A percentile compares a stretch with the other conserved stretches of the same genome.
Conservation (phyloP, 2,329 filamentous ascomycete genomes). For the Arthrobotrys sphaeroides region DNA sequence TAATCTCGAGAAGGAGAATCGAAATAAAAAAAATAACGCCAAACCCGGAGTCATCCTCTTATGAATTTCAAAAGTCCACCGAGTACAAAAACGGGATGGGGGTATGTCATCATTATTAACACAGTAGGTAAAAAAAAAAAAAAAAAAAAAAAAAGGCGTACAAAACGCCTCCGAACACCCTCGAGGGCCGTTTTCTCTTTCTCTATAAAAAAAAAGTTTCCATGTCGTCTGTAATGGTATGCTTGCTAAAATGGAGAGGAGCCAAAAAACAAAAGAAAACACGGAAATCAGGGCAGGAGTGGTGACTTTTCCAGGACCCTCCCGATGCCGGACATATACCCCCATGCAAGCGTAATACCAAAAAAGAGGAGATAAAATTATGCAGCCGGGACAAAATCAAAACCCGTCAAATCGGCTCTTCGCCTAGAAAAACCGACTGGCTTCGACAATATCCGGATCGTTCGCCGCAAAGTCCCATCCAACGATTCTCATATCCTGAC, state of each 20-base stretch:
- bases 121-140: neutral
- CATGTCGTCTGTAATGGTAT: neutral
- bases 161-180: slow-evolving; percentile 13
- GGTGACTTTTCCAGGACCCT: neutral
- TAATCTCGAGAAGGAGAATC: neutral
- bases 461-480: slow-evolving; percentile 97
- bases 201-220: slow-evolving; percentile 18
- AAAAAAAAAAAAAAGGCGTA: neutral
- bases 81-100: neutral
- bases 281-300: neutral
- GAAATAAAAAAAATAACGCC: slow-evolving; percentile 24
- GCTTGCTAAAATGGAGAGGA: neutral
- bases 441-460: slow-evolving; percentile 80
- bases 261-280: neutral
- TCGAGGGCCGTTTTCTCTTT: slow-evolving; percentile 9
- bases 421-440: slow-evolving; percentile 76
- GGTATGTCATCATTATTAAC: neutral
- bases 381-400: neutral
- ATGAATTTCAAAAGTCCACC: neutral
- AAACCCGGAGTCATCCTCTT: neutral
- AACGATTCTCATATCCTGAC: slow-evolving; percentile 88
- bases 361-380: neutral
- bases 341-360: neutral
- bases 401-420: slow-evolving; percentile 22
- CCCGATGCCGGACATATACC: neutral